Conservation (phyloP, 129 eudicot genomes). For the Pulicaria dysenterica region DNA sequence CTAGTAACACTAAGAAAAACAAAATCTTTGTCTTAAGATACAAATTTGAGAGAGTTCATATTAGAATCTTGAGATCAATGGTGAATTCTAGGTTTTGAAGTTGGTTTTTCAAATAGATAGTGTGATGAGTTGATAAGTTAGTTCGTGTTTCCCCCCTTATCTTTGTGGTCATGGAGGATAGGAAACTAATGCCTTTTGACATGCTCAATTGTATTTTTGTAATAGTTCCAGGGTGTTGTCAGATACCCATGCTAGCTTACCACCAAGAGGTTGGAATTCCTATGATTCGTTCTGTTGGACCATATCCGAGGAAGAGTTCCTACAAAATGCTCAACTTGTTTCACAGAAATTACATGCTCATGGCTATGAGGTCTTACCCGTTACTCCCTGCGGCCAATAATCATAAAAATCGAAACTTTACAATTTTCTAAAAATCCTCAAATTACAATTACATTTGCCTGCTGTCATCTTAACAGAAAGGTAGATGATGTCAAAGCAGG, state of each 20-base stretch:
- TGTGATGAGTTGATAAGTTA: neutral
- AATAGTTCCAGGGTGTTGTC: constrained; percentile 53
- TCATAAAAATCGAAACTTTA: neutral
- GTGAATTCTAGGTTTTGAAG: neutral
- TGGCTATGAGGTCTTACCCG: constrained; percentile 80
- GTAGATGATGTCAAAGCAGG: constrained; percentile 1
- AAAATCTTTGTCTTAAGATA: neutral
- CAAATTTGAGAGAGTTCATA: neutral
- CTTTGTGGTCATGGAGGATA: neutral
- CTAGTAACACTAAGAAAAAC: neutral
- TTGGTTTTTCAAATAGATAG: neutral
- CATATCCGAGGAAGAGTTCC: constrained; percentile 80
- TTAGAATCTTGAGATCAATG: neutral
- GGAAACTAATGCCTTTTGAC: no score
- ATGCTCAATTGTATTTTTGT: neutral
- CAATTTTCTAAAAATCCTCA: neutral
- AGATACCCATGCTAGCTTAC: constrained; percentile 52
- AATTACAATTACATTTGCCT: constrained; percentile 16
- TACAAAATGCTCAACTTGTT: constrained; percentile 78
- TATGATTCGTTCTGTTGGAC: constrained; percentile 98
- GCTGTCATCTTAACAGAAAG: constrained; percentile 13
- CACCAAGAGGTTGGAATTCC: constrained; percentile 99
- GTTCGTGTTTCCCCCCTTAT: neutral
- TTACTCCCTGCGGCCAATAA: neutral
- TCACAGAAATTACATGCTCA: constrained; percentile 49